A percentile compares a stretch with the other conserved stretches of the same genome.
These are phyloP conservation scores for Linderniella brevidens DNA, from an alignment of 257 asterid genomes.

Conservation along the genomic window DNA sequence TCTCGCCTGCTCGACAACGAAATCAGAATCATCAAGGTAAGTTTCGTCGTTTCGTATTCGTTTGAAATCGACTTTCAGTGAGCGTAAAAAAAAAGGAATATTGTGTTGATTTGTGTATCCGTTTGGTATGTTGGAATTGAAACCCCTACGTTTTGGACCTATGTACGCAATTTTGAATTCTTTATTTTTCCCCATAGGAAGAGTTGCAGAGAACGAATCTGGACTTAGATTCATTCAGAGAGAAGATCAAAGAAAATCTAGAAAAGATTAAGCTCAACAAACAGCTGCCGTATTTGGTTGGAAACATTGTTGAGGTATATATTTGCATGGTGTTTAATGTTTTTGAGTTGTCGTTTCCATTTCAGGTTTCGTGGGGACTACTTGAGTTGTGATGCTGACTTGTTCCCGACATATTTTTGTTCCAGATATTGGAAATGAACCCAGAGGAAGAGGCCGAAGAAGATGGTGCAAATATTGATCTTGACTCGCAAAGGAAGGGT, in stretches of 20 bases:
- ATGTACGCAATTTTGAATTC: neutral
- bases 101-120: neutral
- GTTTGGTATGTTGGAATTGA: neutral
- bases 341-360: conserved; percentile 4
- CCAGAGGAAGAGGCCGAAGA: conserved; percentile 99
- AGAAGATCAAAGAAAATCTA: conserved; percentile 59
- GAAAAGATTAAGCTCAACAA: conserved; percentile 62
- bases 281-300: conserved; percentile 66
- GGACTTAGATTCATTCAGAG: conserved; percentile 45
- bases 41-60: neutral
- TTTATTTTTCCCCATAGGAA: conserved; percentile 31
- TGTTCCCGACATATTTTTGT: neutral
- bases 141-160: neutral
- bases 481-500: conserved; percentile 96
- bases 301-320: conserved; percentile 63
- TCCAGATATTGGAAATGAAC: conserved; percentile 89
- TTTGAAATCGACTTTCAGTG: neutral
- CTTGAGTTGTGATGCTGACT: neutral
- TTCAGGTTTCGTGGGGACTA: neutral
- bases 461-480: conserved; percentile 97
- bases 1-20: conserved; percentile 69
- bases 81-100: no score
- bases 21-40: conserved; percentile 48
- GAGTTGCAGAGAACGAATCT: conserved; percentile 61
- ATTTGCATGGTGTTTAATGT: neutral